Conservation (phyloP, 2,329 filamentous ascomycete genomes). For the Fusarium nurragi region DNA sequence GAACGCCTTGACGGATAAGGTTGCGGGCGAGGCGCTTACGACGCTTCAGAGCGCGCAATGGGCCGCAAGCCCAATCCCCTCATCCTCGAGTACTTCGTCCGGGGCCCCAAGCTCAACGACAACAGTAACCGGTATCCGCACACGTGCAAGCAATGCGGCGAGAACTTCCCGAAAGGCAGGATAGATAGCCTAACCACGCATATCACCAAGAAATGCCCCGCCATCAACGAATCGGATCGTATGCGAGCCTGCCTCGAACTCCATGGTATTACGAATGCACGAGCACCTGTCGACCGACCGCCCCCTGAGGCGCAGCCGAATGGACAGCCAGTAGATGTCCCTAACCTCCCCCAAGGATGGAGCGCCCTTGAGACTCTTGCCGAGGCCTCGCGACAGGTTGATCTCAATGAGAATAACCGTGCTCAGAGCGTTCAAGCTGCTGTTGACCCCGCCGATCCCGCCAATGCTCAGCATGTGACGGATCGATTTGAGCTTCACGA, state of each 20-base stretch:
- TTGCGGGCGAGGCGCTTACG: conserved; percentile 44
- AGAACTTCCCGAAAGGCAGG: conserved; percentile 89
- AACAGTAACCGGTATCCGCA: conserved; percentile 92
- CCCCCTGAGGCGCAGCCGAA: conserved; percentile 43
- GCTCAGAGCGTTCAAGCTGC: conserved; percentile 52
- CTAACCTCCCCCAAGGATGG: conserved; percentile 67
- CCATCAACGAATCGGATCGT: conserved; percentile 77
- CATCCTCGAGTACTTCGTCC: conserved; percentile 87
- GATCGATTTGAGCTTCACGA: conserved; percentile 65
- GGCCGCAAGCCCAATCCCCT: conserved; percentile 85
- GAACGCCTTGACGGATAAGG: conserved; percentile 33
- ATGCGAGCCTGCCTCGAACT: conserved; percentile 78
- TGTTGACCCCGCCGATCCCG: conserved; percentile 43
- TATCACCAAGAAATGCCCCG: conserved; percentile 86
- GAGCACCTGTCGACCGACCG: conserved; percentile 47
- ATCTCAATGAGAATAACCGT: conserved; percentile 69
- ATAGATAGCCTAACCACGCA: conserved; percentile 85
- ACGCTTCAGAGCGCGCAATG: conserved; percentile 61
- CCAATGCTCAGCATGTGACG: conserved; percentile 38
- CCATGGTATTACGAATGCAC: conserved; percentile 71
- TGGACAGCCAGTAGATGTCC: conserved; percentile 44
- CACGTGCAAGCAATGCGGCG: conserved; percentile 87
- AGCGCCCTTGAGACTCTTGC: conserved; percentile 87
- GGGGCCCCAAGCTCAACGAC: conserved; percentile 86
- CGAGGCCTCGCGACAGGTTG: conserved; percentile 85